Percentiles rank a stretch among this genome's conserved stretches.
These are phyloP conservation scores for Leccinum sublutescens DNA, from an alignment of 768 basidiomycete species.

Conservation along the genomic window DNA sequence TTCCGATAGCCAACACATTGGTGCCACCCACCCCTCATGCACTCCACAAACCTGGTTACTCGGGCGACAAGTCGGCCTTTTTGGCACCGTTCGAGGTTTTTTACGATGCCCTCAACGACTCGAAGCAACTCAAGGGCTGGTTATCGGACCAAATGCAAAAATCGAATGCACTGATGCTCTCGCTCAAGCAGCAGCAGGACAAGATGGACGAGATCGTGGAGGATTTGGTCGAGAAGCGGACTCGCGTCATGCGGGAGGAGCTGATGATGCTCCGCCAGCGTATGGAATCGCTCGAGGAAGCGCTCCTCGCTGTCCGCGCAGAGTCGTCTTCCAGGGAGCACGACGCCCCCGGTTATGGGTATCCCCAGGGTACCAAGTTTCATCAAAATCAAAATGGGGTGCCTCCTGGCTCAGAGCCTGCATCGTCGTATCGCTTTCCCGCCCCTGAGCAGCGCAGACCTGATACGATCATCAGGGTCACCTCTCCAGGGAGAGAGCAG, in stretches of 20 bases:
- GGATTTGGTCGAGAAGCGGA: constrained; percentile 57
- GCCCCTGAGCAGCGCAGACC: constrained; percentile 35
- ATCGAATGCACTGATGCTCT: constrained; percentile 53
- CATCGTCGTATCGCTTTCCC: constrained; percentile 49
- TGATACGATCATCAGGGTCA: constrained; percentile 36
- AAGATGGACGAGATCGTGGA: constrained; percentile 59
- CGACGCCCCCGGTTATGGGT: constrained; percentile 13
- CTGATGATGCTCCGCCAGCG: constrained; percentile 56
- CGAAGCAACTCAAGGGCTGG: constrained; percentile 75
- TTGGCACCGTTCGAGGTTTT: constrained; percentile 80
- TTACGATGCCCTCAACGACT: constrained; percentile 82
- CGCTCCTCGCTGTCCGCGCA: constrained; percentile 31
- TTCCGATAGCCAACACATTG: constrained; percentile 64
- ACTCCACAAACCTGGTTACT: constrained; percentile 57
- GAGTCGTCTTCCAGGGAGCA: constrained; percentile 19
- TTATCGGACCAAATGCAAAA: constrained; percentile 69
- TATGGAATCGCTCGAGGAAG: constrained; percentile 67
- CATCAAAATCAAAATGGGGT: constrained; percentile 45
- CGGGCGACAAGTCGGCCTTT: constrained; percentile 72
- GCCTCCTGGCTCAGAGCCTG: constrained; percentile 27
- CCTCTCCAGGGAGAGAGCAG: constrained; percentile 44
- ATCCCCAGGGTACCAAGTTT: constrained; percentile 24
- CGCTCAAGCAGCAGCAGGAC: constrained; percentile 59
- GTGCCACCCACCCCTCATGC: constrained; percentile 71
- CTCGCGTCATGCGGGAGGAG: constrained; percentile 60